Conservation (phyloP, 495 filamentous ascomycete genomes). For the Neurospora tetrasperma region DNA sequence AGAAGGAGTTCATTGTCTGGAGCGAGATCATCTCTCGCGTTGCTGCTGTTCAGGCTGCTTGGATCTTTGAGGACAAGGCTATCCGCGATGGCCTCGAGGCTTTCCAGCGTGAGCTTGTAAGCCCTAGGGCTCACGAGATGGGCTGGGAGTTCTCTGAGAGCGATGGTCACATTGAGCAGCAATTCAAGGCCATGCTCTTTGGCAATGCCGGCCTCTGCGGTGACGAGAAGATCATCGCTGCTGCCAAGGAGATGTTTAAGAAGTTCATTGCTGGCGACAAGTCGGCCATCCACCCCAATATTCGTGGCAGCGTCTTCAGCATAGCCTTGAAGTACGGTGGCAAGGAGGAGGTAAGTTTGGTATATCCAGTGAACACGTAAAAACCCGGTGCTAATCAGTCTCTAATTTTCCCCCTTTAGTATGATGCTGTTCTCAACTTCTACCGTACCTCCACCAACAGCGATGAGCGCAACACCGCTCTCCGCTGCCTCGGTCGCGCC, state of each 20-base stretch:
- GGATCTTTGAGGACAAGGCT: slow-evolving; percentile 75
- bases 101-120: slow-evolving; percentile 69
- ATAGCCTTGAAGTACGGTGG: slow-evolving; percentile 65
- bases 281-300: slow-evolving; percentile 62
- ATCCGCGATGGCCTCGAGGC: slow-evolving; percentile 64
- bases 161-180: slow-evolving; percentile 83
- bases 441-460: slow-evolving; percentile 78
- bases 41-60: slow-evolving; percentile 63
- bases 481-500: slow-evolving; percentile 74
- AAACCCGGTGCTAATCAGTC: slow-evolving; percentile 3
- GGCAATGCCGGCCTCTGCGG: slow-evolving; percentile 54
- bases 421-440: slow-evolving; percentile 68
- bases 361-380: neutral
- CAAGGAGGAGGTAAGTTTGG: slow-evolving; percentile 51
- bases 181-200: slow-evolving; percentile 68
- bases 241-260: slow-evolving; percentile 64
- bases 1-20: slow-evolving; percentile 90
- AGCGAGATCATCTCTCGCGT: slow-evolving; percentile 76
- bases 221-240: slow-evolving; percentile 49
- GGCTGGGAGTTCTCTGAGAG: slow-evolving; percentile 79
- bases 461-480: slow-evolving; percentile 92
- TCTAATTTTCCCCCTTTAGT: slow-evolving; percentile 29
- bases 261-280: slow-evolving; percentile 58
- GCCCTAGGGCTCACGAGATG: slow-evolving; percentile 66
- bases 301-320: slow-evolving; percentile 58